A percentile compares a stretch with the other conserved stretches of the same genome.
These are phyloP conservation scores for Yarrowia sp. DNA, from an alignment of 805 yeast genomes.

Conservation along the genomic window DNA sequence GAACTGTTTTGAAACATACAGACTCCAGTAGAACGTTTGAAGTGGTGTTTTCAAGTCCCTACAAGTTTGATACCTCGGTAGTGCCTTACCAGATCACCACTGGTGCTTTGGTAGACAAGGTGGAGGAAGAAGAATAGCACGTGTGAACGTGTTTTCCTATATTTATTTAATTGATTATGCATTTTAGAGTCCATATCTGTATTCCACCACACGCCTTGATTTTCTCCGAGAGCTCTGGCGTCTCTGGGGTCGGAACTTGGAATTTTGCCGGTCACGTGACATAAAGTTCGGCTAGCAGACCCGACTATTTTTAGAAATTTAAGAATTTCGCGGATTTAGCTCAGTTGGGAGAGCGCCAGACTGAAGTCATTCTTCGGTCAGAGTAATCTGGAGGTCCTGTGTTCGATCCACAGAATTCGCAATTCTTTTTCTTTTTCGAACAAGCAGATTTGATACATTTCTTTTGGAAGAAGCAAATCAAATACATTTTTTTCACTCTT, in stretches of 20 bases:
- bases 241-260: too few species aligned
- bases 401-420: slow-evolving; percentile 68
- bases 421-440: slow-evolving; percentile 16
- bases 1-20: neutral
- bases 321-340: slow-evolving; percentile 34
- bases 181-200: neutral
- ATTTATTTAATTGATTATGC: neutral
- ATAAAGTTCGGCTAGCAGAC: neutral
- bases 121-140: neutral
- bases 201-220: too few species aligned
- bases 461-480: too few species aligned
- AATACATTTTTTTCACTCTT: too few species aligned
- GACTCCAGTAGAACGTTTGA: neutral
- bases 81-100: slow-evolving; percentile 4
- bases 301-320: neutral
- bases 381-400: slow-evolving; percentile 69
- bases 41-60: neutral
- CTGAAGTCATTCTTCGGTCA: slow-evolving; percentile 34
- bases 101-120: neutral
- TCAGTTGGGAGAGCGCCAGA: slow-evolving; percentile 45
- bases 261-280: slow-evolving; percentile 16
- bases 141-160: too few species aligned
- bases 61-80: neutral
- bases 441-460: neutral
- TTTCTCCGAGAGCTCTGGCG: too few species aligned